Percentiles rank a stretch among this genome's conserved stretches.
phyloP scores from a whole-genome alignment of 2,329 filamentous ascomycete species.

The Stachybotrys chartarum region DNA sequence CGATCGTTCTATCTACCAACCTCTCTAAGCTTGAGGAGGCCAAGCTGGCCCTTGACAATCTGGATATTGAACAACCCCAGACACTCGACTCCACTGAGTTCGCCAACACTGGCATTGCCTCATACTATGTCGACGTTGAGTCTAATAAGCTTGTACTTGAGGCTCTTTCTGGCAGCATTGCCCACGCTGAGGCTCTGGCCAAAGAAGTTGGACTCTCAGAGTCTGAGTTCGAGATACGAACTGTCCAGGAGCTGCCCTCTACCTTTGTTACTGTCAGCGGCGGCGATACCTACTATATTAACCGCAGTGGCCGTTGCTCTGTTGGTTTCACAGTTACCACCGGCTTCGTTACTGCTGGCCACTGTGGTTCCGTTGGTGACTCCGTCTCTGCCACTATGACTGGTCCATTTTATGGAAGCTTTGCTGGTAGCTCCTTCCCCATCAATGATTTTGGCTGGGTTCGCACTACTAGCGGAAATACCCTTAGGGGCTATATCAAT shows the following conservation, averaged over 20 bases:
- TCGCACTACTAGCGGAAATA: not conserved
- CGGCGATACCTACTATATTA: constrained; percentile 6
- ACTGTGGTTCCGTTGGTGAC: constrained; percentile 3
- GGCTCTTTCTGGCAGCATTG: constrained; percentile 2
- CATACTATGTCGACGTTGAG: constrained; percentile 5
- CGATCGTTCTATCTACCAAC: not conserved
- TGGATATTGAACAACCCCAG: not conserved
- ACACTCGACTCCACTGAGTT: not conserved
- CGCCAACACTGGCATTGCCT: constrained; percentile 3
- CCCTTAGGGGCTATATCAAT: constrained; percentile 3
- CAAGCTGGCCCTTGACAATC: not conserved
- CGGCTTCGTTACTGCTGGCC: constrained; percentile 6
- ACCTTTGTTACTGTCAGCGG: constrained; percentile 1
- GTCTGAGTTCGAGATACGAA: constrained; percentile 5
- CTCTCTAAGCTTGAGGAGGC: constrained; percentile 5
- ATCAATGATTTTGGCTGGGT: constrained; percentile 2
- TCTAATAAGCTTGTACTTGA: constrained; percentile 5
- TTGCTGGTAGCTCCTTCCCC: constrained; percentile 1
- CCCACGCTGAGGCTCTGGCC: constrained; percentile 4
- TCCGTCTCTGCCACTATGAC: not conserved
- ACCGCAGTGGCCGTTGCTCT: constrained; percentile 2
- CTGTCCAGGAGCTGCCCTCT: constrained; percentile 1
- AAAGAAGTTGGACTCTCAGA: constrained; percentile 3
- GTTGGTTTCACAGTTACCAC: constrained; percentile 4
- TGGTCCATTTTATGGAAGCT: not conserved